Evolutionary conservation across 1,284 basidiomycete species (phyloP), one percentile per base, ranked within the genome.

Genomic region (Pascua guehoae): DNA sequence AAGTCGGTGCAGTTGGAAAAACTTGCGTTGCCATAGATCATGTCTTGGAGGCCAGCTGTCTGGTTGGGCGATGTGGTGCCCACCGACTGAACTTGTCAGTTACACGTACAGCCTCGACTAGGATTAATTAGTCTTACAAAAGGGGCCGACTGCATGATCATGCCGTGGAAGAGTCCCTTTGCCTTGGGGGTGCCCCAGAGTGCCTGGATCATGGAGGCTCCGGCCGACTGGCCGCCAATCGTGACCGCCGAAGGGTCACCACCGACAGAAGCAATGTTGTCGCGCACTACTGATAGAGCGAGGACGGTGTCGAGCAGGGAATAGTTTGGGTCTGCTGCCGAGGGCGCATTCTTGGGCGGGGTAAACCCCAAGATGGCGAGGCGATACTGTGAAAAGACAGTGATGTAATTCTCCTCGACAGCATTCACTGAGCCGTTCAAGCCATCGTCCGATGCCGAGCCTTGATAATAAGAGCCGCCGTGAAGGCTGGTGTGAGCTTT

Each of bases 151-250:
- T 93, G 88, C 10, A 93, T 71, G 57, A 91, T 88, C 0, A 86
- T 88, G 43, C 82, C 86, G 53, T 81, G 79, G 79, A 90, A 91
- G 45, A 89, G 76, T 2, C 81, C 80, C 16, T 81, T 79, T 0
- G 85, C 88, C 10, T 83, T 82, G 1, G 88, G 87, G 1, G 79
- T 78, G 17, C 85, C 87, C 43, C 89, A 80, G 40, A 91, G 76
- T 1, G 87, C 84, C 56, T 91, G 82, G 63, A 94, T 83, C 81
- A 93, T 82, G 58, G 82, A 84, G 0, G 88, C 92, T 42, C 93
- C 93, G 39, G 85, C 85, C 67, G 88, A 91, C 76, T 96, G 92
- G 4, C 92, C 93, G 18, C 88, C 89, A n/a, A 96, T 66, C 0
- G 89, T 92, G 62, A 96, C 83, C 62, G 82, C 83, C 2, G 80